A percentile compares a stretch with the other conserved stretches of the same genome.
These are phyloP conservation scores for Tieghemiomyces parasiticus DNA, from an alignment of 192 early-diverging fungal species.

Conservation along the genomic window DNA sequence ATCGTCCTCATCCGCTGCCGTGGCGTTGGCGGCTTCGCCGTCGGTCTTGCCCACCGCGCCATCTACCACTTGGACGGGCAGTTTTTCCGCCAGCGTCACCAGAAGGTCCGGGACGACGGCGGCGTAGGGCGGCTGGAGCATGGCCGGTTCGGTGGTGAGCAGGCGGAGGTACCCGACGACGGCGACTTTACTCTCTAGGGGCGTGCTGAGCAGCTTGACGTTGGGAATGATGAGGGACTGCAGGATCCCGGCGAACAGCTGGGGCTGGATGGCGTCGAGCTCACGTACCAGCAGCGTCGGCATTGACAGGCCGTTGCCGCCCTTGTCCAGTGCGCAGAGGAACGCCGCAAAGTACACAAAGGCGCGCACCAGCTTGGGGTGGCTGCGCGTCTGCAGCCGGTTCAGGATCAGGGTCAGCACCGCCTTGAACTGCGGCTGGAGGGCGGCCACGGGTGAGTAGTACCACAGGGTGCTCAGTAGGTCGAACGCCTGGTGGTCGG, in stretches of 20 bases:
- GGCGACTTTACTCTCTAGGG: slow-evolving; percentile 27
- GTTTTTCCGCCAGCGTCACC: slow-evolving; percentile 23
- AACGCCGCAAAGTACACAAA: slow-evolving; percentile 25
- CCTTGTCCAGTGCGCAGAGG: slow-evolving; percentile 12
- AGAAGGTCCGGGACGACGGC: slow-evolving; percentile 21
- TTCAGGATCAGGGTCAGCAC: slow-evolving; percentile 42
- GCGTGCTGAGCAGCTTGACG: slow-evolving; percentile 17
- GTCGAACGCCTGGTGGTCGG: slow-evolving; percentile 76
- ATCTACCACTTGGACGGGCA: slow-evolving; percentile 22
- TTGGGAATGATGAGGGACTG: slow-evolving; percentile 24
- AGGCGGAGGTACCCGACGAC: slow-evolving; percentile 25
- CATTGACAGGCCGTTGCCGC: slow-evolving; percentile 1
- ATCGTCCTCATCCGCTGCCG: slow-evolving; percentile 15
- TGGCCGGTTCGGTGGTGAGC: slow-evolving; percentile 18
- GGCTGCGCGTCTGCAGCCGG: slow-evolving; percentile 28
- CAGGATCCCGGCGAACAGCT: slow-evolving; percentile 21
- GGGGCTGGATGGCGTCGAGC: slow-evolving; percentile 27
- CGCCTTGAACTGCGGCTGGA: slow-evolving; percentile 37
- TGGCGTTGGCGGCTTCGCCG: slow-evolving; percentile 14
- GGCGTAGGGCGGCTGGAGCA: slow-evolving; percentile 13
- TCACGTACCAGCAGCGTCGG: slow-evolving; percentile 16
- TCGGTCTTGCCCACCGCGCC: slow-evolving; percentile 17
- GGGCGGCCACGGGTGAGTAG: slow-evolving; percentile 49
- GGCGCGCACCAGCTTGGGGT: slow-evolving; percentile 19
- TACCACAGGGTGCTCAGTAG: slow-evolving; percentile 64